Evolutionary conservation across 2,329 filamentous ascomycete genomes (phyloP).

Genomic region (Xylaria sp.): DNA sequence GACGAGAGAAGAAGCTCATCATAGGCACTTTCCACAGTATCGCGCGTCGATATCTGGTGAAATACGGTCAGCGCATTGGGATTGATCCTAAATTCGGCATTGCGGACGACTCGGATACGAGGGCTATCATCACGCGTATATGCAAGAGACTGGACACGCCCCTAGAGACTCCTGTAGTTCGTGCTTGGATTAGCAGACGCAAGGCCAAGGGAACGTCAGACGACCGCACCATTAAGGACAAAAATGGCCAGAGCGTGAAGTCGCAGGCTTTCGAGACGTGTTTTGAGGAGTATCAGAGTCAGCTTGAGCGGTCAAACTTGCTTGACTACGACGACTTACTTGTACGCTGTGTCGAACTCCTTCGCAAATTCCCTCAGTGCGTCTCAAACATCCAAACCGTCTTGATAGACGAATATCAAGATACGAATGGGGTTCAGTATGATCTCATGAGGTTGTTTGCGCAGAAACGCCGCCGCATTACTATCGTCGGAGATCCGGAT

Average conservation of each 20-base stretch:
- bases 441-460: conserved; percentile 89
- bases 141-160: conserved; percentile 65
- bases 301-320: conserved; percentile 69
- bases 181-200: conserved; percentile 67
- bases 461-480: conserved; percentile 67
- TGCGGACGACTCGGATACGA: conserved; percentile 76
- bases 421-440: conserved; percentile 93
- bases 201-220: conserved; percentile 51
- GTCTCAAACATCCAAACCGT: conserved; percentile 87
- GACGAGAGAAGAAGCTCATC: conserved; percentile 68
- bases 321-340: conserved; percentile 94
- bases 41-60: conserved; percentile 73
- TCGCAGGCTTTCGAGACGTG: conserved; percentile 58
- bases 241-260: conserved; percentile 37
- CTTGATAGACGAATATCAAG: conserved; percentile 94
- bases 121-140: conserved; percentile 74
- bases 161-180: conserved; percentile 66
- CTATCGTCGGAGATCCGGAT: conserved; percentile 92
- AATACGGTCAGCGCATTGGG: conserved; percentile 80
- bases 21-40: conserved; percentile 96
- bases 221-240: conserved; percentile 39
- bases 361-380: conserved; percentile 67
- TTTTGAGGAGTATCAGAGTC: conserved; percentile 72
- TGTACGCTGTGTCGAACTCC: conserved; percentile 72
- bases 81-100: conserved; percentile 82